phyloP scores from a whole-genome alignment of 148 eudicot genomes.

The Camellia japonica region DNA sequence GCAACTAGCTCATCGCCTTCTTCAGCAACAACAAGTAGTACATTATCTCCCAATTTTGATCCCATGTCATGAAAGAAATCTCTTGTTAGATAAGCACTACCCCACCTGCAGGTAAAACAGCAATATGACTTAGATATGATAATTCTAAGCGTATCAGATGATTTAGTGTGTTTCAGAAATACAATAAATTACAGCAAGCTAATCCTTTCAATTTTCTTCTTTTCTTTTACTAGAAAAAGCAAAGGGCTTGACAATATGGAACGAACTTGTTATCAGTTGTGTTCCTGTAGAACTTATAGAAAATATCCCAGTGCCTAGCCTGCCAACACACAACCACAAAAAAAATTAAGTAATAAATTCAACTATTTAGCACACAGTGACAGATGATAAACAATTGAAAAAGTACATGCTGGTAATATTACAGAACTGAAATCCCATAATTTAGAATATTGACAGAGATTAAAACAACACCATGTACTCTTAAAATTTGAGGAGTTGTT shows the following conservation, averaged over 20 bases:
- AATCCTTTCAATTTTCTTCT: background rate
- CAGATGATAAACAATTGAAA: background rate
- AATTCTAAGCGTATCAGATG: background rate
- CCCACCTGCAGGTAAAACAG: conserved; percentile 67
- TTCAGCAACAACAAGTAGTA: conserved; percentile 81
- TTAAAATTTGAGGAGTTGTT: background rate
- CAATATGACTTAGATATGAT: conserved; percentile 3
- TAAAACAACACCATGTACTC: background rate
- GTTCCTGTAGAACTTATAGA: conserved; percentile 87
- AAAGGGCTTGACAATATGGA: conserved; percentile 1
- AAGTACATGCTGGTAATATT: background rate
- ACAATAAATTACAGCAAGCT: background rate
- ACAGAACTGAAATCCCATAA: background rate
- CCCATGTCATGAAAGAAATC: conserved; percentile 93
- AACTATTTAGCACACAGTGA: conserved; percentile 4
- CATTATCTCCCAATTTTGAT: conserved; percentile 92
- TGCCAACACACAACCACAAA: conserved; percentile 37
- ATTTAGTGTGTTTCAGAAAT: background rate
- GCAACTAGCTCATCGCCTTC: conserved; percentile 77
- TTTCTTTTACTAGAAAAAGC: background rate
- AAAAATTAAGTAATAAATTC: conserved; percentile 11
- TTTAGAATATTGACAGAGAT: background rate
- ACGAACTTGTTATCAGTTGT: conserved; percentile 93
- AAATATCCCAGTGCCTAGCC: conserved; percentile 95
- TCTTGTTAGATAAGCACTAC: conserved; percentile 87